Conservation (phyloP, 192 early-diverging fungal species). For the Rhizophagus prolifer region DNA sequence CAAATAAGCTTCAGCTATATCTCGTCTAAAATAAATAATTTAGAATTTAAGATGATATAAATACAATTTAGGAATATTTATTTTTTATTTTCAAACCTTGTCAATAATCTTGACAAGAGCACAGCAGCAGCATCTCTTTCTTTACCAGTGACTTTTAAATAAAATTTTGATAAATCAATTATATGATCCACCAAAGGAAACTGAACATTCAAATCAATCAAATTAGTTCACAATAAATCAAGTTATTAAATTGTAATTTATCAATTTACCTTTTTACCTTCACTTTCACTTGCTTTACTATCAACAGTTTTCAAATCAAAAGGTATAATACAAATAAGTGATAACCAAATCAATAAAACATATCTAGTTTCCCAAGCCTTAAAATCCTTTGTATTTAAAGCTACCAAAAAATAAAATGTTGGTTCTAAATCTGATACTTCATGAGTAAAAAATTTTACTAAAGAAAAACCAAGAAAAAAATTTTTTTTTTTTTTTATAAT, state of each 20-base stretch:
- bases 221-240: background rate
- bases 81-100: conserved; percentile 49
- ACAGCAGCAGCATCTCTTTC: conserved; percentile 85
- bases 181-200: conserved; percentile 68
- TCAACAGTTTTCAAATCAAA: conserved; percentile 91
- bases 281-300: conserved; percentile 49
- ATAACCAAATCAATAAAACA: conserved; percentile 86
- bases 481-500: no score
- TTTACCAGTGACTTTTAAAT: conserved; percentile 72
- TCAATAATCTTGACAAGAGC: conserved; percentile 78
- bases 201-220: conserved; percentile 19
- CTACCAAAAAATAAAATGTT: conserved; percentile 65
- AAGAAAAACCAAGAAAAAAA: background rate
- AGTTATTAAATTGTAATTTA: background rate
- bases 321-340: conserved; percentile 92
- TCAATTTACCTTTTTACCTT: conserved; percentile 30
- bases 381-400: conserved; percentile 26
- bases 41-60: background rate
- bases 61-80: background rate
- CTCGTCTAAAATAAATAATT: conserved; percentile 47
- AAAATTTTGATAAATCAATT: conserved; percentile 64
- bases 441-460: conserved; percentile 90
- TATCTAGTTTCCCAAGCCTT: conserved; percentile 78
- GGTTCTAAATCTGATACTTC: conserved; percentile 89
- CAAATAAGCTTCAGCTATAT: conserved; percentile 62